Evolutionary conservation across 2,329 filamentous ascomycete species (phyloP).

Genomic region (Chlorencoelia australis): DNA sequence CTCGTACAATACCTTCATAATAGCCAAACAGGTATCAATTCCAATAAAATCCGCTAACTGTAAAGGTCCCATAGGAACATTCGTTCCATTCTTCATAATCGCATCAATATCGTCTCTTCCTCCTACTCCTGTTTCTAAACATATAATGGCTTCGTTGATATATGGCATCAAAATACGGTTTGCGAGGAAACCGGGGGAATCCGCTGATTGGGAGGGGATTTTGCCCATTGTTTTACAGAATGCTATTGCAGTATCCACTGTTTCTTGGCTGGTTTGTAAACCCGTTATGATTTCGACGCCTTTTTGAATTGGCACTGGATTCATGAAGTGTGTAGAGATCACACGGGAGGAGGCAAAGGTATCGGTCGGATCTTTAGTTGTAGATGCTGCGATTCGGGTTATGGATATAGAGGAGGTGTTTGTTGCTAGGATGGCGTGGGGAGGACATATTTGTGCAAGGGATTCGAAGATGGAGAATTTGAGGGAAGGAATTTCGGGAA

Average conservation of each 20-base stretch:
- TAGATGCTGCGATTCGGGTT: constrained; percentile 86
- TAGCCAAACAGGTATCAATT: constrained; percentile 87
- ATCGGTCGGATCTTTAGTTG: constrained; percentile 67
- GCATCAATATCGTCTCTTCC: constrained; percentile 84
- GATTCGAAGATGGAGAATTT: constrained; percentile 82
- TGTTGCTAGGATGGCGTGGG: constrained; percentile 84
- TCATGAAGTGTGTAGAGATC: constrained; percentile 98
- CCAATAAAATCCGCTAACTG: constrained; percentile 95
- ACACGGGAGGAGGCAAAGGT: constrained; percentile 77
- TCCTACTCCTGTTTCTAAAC: constrained; percentile 86
- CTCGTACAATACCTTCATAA: constrained; percentile 88
- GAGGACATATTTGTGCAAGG: constrained; percentile 70
- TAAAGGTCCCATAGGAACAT: constrained; percentile 95
- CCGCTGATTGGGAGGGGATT: constrained; percentile 74
- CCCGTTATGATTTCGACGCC: constrained; percentile 96
- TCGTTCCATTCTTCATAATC: constrained; percentile 99
- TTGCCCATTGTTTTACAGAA: constrained; percentile 94
- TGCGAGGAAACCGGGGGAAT: constrained; percentile 87
- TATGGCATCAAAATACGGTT: constrained; percentile 99
- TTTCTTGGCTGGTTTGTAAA: constrained; percentile 77
- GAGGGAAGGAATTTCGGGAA: constrained; percentile 81
- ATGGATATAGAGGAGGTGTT: constrained; percentile 99
- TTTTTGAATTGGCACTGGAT: constrained; percentile 92
- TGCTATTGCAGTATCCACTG: constrained; percentile 69
- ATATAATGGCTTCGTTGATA: constrained; percentile 96